Evolutionary conservation across 2,329 filamentous ascomycete genomes (phyloP).

Genomic region (Salinomyces thailandicus): DNA sequence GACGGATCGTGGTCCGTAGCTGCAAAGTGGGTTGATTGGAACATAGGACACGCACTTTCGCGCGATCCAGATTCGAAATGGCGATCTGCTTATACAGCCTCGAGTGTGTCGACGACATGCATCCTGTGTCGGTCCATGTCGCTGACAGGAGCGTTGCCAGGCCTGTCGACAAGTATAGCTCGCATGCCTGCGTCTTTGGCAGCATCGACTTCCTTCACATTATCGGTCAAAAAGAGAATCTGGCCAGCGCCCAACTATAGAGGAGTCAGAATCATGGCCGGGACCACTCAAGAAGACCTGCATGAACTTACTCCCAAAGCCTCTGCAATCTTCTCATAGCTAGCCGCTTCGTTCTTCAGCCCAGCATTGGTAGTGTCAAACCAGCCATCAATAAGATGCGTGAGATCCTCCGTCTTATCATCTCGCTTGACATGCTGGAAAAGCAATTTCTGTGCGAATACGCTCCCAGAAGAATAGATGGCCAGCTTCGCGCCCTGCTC

Average conservation of each 20-base stretch:
- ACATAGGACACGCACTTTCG: too few relatives aligned
- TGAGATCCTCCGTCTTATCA: constrained; percentile 46
- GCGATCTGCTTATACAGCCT: too few relatives aligned
- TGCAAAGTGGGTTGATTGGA: too few relatives aligned
- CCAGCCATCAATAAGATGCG: constrained; percentile 50
- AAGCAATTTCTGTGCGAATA: constrained; percentile 69
- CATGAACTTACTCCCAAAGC: constrained; percentile 26
- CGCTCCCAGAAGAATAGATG: constrained; percentile 75
- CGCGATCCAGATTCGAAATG: too few relatives aligned
- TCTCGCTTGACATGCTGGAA: constrained; percentile 48
- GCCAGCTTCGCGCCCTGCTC: constrained; percentile 47
- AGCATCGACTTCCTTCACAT: constrained; percentile 48
- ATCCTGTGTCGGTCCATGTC: constrained; percentile 31
- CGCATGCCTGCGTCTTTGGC: constrained; percentile 34
- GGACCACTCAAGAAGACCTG: not conserved
- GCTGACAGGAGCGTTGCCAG: constrained; percentile 58
- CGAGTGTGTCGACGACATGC: too few relatives aligned
- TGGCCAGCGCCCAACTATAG: constrained; percentile 33
- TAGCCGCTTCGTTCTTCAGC: constrained; percentile 55
- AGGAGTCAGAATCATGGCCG: too few relatives aligned
- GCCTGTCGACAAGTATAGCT: constrained; percentile 42
- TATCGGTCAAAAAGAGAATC: constrained; percentile 75
- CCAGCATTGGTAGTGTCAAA: constrained; percentile 78
- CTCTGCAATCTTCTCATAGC: constrained; percentile 56
- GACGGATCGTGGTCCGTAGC: too few relatives aligned